Evolutionary conservation across 345 rosid species (phyloP).

Genomic region (Eucalyptus viminalis): DNA sequence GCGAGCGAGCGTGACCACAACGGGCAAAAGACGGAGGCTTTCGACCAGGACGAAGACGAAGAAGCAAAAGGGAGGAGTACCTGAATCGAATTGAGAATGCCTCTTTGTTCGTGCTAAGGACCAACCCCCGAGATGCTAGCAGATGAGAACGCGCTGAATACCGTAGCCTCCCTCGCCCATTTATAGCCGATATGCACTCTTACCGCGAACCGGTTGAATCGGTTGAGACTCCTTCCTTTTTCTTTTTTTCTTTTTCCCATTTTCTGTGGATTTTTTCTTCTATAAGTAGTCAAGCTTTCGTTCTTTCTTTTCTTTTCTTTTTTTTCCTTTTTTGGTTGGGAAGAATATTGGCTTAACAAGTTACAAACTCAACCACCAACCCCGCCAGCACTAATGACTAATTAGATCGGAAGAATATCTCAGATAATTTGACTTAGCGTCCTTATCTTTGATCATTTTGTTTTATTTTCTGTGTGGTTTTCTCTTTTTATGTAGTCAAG

Average conservation of each 20-base stretch:
- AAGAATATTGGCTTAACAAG: neutral
- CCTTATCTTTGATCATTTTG: neutral
- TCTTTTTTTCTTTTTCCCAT: neutral
- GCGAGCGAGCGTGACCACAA: neutral
- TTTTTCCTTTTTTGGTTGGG: neutral
- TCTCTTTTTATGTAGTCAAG: neutral
- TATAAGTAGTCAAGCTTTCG: neutral
- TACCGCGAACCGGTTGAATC: neutral
- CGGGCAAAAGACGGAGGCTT: neutral
- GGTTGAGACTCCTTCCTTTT: neutral
- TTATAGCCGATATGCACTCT: neutral
- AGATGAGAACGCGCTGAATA: neutral
- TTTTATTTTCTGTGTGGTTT: neutral
- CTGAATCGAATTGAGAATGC: neutral
- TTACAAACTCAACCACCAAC: neutral
- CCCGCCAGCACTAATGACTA: neutral
- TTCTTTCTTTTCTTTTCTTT: neutral
- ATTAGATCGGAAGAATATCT: neutral
- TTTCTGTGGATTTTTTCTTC: neutral
- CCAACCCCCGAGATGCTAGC: neutral
- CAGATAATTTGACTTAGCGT: rapidly evolving
- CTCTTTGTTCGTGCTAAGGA: neutral
- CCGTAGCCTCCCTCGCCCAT: neutral
- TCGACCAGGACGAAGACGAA: neutral
- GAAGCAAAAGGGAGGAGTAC: neutral